phyloP scores from a whole-genome alignment of 2,329 filamentous ascomycete genomes.

The Alternaria sp. region DNA sequence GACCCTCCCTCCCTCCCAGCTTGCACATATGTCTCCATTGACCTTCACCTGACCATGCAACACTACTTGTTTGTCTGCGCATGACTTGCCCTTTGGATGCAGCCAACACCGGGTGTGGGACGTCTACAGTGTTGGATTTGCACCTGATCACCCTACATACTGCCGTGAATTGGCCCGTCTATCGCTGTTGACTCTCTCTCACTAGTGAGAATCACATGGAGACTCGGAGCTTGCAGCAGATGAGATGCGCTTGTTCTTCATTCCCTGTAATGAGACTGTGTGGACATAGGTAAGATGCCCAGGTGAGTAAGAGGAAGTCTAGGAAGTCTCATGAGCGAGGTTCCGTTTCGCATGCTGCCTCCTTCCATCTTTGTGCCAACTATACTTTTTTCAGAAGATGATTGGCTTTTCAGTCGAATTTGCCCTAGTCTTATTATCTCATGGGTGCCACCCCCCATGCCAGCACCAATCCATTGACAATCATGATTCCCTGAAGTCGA shows the following conservation, averaged over 20 bases:
- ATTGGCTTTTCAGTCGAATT: constrained; percentile 11
- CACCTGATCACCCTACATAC: neutral
- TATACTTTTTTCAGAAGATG: constrained; percentile 31
- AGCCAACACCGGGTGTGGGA: neutral
- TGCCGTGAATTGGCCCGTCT: neutral
- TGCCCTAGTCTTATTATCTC: constrained; percentile 28
- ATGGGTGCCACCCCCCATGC: constrained; percentile 16
- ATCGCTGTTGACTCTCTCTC: neutral
- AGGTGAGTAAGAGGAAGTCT: neutral
- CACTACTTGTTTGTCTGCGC: too few relatives aligned
- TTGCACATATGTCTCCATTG: neutral
- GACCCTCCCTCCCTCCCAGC: neutral
- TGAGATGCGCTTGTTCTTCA: neutral
- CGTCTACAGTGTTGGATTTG: neutral
- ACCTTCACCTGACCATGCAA: neutral
- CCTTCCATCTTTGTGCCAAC: constrained; percentile 4
- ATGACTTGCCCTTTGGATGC: neutral
- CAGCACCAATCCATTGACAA: constrained; percentile 16
- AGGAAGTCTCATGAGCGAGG: constrained; percentile 1
- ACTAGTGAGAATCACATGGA: neutral
- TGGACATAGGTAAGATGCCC: neutral
- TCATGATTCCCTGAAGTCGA: constrained; percentile 23
- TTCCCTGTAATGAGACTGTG: neutral
- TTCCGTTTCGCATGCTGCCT: neutral
- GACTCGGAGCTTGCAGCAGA: neutral